Base-by-base conservation (phyloP, 345 rosid genomes). In the Crucihimalaya himalaica region DNA sequence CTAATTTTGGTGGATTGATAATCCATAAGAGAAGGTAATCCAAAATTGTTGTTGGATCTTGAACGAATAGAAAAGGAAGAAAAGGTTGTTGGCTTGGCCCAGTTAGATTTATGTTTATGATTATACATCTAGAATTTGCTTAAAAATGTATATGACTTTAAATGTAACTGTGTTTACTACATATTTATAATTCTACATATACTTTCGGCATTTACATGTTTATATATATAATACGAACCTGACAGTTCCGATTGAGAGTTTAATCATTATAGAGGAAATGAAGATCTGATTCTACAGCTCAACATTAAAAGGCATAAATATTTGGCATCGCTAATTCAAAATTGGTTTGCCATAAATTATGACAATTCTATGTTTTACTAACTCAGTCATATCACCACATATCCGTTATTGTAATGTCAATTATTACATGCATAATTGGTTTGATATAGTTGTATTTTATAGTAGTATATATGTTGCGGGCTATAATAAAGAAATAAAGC, bases 401-500 rank as follows among this genome's bases (percentile, higher is more conserved):
- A 27, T 15, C 19, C 15, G 23, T 27, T n/a, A 5, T 28, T 23
- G 14, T 11, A 5, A 42, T 27, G 3, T 73, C 58, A 74, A 51
- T 75, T 40, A 68, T 60, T 52, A 52, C 29, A 21, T 62, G 50
- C 57, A 69, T 76, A 23, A 74, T 62, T 75, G 42, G 64, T 53
- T 67, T 11, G 34, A 58, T 18, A 3, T 66, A 31, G 20, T 56
- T 46, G 45, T 64, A 34, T 39, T 66, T 57, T 66, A 23, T n/a
- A n/a, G n/a, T n/a, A n/a, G n/a, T n/a, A n/a, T 23, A 23, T 57
- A 28, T 74, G 27, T 56, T 25, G 25, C 9, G 39, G 32, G n/a
- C 2, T 52, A 53, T 53, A 16, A 62, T 70, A 70, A 77, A 77
- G 40, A 57, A 71, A 65, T 48, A 77, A 77, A 64, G 72, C 76